Evolutionary conservation across 73 alveolate species (phyloP).

Genomic region (Paramecium pentaurelia): DNA sequence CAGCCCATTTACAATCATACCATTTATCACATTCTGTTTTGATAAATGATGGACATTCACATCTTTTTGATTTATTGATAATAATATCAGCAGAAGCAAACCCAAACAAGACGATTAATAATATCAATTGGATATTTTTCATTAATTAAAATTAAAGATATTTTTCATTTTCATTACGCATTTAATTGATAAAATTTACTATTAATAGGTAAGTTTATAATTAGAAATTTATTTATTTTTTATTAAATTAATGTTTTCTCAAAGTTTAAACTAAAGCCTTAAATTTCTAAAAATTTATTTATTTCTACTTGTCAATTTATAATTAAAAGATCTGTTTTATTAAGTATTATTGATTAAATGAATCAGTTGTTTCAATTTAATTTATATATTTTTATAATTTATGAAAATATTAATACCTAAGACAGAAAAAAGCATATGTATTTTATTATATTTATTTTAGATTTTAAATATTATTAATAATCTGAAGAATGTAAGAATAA

Average conservation of each 20-base stretch:
- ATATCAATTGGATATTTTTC: neutral
- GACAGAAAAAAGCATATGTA: neutral
- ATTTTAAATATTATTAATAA: neutral
- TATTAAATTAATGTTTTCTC: no score
- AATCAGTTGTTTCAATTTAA: neutral
- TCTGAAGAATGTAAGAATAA: neutral
- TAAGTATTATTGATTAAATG: no score
- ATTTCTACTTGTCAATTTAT: neutral
- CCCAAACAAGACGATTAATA: neutral
- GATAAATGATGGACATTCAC: neutral
- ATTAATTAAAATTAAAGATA: neutral
- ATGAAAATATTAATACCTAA: neutral
- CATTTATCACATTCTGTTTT: neutral
- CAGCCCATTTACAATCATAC: neutral
- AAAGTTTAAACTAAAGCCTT: no score
- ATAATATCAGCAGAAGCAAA: neutral
- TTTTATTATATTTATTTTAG: neutral
- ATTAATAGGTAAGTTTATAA: neutral
- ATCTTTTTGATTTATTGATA: neutral
- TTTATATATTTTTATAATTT: neutral
- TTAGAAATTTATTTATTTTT: no score
- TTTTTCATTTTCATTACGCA: neutral
- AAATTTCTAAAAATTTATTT: no score
- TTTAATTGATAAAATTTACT: neutral
- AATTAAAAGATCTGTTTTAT: no score